Base-by-base conservation (phyloP, 2,329 filamentous ascomycete species). In the Trichoderma guizhouense region DNA sequence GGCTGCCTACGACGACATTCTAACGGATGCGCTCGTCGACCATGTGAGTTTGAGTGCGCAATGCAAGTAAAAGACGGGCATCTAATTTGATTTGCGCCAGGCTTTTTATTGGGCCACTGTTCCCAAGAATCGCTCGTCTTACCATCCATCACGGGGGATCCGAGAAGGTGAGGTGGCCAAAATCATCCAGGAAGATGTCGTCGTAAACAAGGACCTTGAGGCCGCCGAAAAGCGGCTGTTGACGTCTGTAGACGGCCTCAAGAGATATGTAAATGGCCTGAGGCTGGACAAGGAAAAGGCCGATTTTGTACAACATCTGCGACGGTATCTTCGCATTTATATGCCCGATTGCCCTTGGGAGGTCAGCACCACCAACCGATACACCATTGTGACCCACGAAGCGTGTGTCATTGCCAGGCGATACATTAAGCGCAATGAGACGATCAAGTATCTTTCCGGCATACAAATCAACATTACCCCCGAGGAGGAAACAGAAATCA, bases 81-180 rank as follows among this genome's bases (percentile, higher is more conserved):
- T 36, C 58, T 53, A 61, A 72, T 24, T 72, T 34, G 14, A 7
- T 62, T 73, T 72, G 8, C 63, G 73, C 76, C 76, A 98, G 95
- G 92, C 94, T 11, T 98, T 93, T 82, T 99, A 96, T 85, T 98
- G 96, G 95, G 95, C 95, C 7, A 93, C 89, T 5, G 97, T 98
- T 72, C 95, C 95, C 75, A 99, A 99, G 83, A 97, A 98, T 78
- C 91, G 93, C 73, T 90, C 90, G 71, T 93, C 93, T 70, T 98
- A 97, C 81, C 92, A 93, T 77, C 88, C 94, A 1, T 94, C 92
- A 7, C 91, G 96, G 74, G 93, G 93, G 53, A 86, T 98, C 65
- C 89, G 88, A 69, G 87, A 90, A 76, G 86, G 88, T 70, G 88
- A 89, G 58, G 87, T 92, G 47, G 81, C 86, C 61, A 86, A 88